These are phyloP conservation scores for Lachnellula cervina DNA, from an alignment of 2,329 filamentous ascomycete species.

Conservation along the genomic window DNA sequence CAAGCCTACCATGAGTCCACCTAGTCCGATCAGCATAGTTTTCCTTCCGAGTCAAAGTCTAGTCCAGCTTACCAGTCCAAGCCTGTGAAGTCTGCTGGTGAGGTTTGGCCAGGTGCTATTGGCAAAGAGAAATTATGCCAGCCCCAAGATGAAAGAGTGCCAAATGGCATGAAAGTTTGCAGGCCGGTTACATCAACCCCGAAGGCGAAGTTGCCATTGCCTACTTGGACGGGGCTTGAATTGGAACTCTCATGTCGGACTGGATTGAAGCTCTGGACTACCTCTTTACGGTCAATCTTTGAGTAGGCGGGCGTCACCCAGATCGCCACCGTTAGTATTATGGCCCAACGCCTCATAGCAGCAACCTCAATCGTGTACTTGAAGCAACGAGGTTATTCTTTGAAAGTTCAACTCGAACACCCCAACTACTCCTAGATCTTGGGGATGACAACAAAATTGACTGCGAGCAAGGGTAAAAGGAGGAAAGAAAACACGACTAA, in stretches of 20 bases:
- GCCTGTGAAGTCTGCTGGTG: constrained; percentile 36
- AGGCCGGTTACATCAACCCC: constrained; percentile 42
- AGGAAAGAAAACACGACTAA: not conserved
- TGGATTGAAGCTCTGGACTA: constrained; percentile 23
- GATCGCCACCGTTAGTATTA: not conserved
- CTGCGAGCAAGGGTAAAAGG: not conserved
- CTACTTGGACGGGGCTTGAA: constrained; percentile 36
- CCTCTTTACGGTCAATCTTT: constrained; percentile 15
- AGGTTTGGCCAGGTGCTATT: constrained; percentile 29
- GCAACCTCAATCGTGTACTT: not conserved
- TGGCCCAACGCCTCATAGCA: not conserved
- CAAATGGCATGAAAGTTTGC: constrained; percentile 40
- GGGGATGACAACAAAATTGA: too few species aligned
- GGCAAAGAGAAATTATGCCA: constrained; percentile 44
- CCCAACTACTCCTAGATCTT: too few species aligned
- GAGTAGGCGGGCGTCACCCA: not conserved
- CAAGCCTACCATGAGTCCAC: constrained; percentile 39
- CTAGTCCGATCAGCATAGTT: constrained; percentile 7
- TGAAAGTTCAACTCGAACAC: not conserved
- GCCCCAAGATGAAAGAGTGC: constrained; percentile 40
- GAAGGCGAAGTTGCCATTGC: constrained; percentile 45
- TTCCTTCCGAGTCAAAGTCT: not conserved
- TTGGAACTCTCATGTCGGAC: constrained; percentile 25
- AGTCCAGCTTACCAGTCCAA: constrained; percentile 33
- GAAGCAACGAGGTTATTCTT: not conserved